Conservation (phyloP, 345 rosid genomes). For the Conringia planisiliqua region DNA sequence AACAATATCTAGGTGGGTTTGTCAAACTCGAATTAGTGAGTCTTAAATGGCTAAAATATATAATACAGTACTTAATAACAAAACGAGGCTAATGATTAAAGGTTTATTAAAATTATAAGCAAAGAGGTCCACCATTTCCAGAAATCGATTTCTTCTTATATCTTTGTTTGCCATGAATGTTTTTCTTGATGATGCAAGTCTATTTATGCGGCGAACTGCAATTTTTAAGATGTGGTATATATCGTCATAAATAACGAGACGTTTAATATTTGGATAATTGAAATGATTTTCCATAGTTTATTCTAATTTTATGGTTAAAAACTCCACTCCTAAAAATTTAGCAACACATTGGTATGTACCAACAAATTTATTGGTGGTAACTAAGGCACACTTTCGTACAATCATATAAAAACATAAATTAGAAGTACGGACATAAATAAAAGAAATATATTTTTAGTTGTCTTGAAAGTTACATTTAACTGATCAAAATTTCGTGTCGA, state of each 20-base stretch:
- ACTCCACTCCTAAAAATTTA: not conserved
- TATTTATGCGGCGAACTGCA: constrained; percentile 38
- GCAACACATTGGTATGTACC: not conserved
- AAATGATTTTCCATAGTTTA: not conserved
- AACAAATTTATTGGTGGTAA: not conserved
- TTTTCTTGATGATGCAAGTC: constrained; percentile 19
- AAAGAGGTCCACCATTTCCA: constrained; percentile 39
- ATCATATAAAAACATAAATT: not conserved
- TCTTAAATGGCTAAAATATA: constrained; percentile 26
- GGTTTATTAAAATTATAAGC: constrained; percentile 34
- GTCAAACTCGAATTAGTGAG: constrained; percentile 25
- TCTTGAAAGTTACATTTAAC: constrained; percentile 17
- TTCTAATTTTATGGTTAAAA: not conserved
- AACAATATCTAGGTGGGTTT: not conserved
- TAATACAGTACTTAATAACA: constrained; percentile 5
- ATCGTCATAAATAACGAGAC: constrained; percentile 5
- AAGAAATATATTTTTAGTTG: not conserved
- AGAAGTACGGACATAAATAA: not conserved
- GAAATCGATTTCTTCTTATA: constrained; percentile 36
- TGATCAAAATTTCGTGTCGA: constrained; percentile 5
- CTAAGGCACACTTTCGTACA: not conserved
- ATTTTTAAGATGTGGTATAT: not conserved
- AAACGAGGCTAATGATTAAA: constrained; percentile 34
- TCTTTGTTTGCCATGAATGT: constrained; percentile 30
- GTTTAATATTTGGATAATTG: not conserved